phyloP scores from a whole-genome alignment of 2,329 filamentous ascomycete genomes.

The Fulvia fulva region DNA sequence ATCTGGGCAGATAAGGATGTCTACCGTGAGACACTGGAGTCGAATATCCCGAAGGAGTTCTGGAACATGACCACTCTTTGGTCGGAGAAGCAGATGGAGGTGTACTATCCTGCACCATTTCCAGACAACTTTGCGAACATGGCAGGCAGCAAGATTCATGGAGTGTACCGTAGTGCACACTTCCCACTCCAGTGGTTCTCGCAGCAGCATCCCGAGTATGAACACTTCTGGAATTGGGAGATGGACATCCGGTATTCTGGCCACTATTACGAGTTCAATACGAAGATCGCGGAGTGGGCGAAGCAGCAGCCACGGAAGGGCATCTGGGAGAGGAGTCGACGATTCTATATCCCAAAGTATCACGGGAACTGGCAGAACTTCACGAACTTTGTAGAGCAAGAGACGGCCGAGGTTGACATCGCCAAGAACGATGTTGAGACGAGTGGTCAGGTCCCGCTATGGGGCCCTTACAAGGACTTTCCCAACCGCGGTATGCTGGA shows the following conservation, averaged over 20 bases:
- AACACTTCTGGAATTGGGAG: conserved; percentile 78
- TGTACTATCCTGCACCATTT: conserved; percentile 82
- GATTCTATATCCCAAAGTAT: conserved; percentile 66
- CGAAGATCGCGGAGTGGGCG: conserved; percentile 61
- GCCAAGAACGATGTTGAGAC: conserved; percentile 50
- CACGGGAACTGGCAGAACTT: conserved; percentile 68
- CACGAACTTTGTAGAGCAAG: conserved; percentile 59
- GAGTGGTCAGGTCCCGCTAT: conserved; percentile 54
- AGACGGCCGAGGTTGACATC: conserved; percentile 48
- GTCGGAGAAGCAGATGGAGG: conserved; percentile 89
- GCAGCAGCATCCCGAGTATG: conserved; percentile 49
- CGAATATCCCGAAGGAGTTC: conserved; percentile 77
- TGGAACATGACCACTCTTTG: conserved; percentile 83
- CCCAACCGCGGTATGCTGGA: conserved; percentile 50
- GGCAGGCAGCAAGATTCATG: conserved; percentile 65
- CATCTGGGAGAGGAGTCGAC: conserved; percentile 68
- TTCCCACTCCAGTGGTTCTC: conserved; percentile 51
- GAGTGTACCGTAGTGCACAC: conserved; percentile 70
- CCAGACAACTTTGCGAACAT: conserved; percentile 69
- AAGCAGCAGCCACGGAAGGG: conserved; percentile 66
- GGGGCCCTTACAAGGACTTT: conserved; percentile 55
- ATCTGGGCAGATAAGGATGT: conserved; percentile 72
- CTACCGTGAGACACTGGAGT: conserved; percentile 64
- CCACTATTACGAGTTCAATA: conserved; percentile 77
- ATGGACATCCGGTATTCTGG: conserved; percentile 79